Percentiles rank a stretch among this genome's conserved stretches.
These are phyloP conservation scores for Ascochyta rabiei DNA, from an alignment of 2,329 filamentous ascomycete genomes.

Conservation along the genomic window DNA sequence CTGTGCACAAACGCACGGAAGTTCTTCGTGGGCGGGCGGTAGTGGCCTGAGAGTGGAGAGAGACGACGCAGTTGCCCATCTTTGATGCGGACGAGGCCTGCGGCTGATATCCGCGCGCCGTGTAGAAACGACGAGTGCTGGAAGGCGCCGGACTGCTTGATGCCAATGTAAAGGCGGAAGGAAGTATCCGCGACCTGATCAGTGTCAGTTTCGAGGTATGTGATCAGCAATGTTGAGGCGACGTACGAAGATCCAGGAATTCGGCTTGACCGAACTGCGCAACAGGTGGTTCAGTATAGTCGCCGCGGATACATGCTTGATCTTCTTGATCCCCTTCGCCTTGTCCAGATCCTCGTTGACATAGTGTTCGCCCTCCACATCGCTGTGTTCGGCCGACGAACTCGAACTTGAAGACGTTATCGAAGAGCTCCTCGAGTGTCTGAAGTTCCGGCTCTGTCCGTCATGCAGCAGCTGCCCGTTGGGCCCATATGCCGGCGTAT, in stretches of 20 bases:
- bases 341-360: constrained; percentile 67
- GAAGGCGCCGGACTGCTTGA: constrained; percentile 86
- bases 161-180: constrained; percentile 85
- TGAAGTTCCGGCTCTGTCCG: constrained; percentile 29
- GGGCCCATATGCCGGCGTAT: constrained; percentile 50
- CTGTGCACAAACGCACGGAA: constrained; percentile 81
- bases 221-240: neutral
- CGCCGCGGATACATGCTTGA: constrained; percentile 71
- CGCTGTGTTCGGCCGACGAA: constrained; percentile 57
- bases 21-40: constrained; percentile 80
- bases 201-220: neutral
- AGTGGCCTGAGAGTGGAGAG: constrained; percentile 75
- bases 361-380: constrained; percentile 68
- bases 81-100: constrained; percentile 84
- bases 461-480: constrained; percentile 31
- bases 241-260: constrained; percentile 87
- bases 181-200: constrained; percentile 72
- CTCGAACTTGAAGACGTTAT: constrained; percentile 38
- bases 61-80: constrained; percentile 77
- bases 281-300: constrained; percentile 80
- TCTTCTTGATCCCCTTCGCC: constrained; percentile 64
- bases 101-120: constrained; percentile 79
- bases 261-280: constrained; percentile 78
- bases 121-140: constrained; percentile 91
- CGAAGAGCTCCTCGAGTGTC: constrained; percentile 25